Base-by-base conservation (phyloP, 768 basidiomycete genomes). In the Austroboletus festivus region DNA sequence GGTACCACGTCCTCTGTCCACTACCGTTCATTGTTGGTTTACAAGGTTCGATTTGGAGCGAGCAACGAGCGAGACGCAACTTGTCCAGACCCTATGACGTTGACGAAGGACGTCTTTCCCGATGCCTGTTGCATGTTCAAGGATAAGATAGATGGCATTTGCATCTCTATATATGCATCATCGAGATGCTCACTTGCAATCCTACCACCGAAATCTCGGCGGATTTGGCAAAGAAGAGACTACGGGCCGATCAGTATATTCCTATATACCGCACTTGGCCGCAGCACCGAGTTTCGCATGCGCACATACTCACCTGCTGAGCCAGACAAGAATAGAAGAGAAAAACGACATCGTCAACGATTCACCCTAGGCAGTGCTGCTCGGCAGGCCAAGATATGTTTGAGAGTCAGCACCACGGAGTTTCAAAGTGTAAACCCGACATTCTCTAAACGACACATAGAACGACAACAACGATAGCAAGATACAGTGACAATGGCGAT, bases 1-100 rank as follows among this genome's bases (percentile, higher is more conserved):
- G 93, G 93, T 0, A 93, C 93, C n/a, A 93, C 91, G 46, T 95
- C 93, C 72, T 94, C 91, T 50, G 88, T 91, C 88, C 91, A 96
- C 82, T 94, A 68, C 91, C 50, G 88, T 91, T 88, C 91, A 96
- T 82, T 94, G 68, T 31, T 16, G 33, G 16, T 37, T 16, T 4
- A 11, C 35, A 11, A 16, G 35, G 35, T 18, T n/a, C n/a, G n/a
- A n/a, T n/a, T n/a, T n/a, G n/a, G n/a, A n/a, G n/a, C n/a, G n/a
- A n/a, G n/a, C n/a, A 15, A 24, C 15, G 31, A 11, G 30, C 20
- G 33, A 41, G 47, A 49, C 52, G 46, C 46, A 45, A 59, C 87
- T 73, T 89, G 87, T 56, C 86, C 87, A n/a, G 83, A 87, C 5
- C 86, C 86, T 19, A 96, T 81, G 11, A 94, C 88, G 63, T 95